Evolutionary conservation across 331 rosid genomes (phyloP).

Genomic region (Malus hybrid): DNA sequence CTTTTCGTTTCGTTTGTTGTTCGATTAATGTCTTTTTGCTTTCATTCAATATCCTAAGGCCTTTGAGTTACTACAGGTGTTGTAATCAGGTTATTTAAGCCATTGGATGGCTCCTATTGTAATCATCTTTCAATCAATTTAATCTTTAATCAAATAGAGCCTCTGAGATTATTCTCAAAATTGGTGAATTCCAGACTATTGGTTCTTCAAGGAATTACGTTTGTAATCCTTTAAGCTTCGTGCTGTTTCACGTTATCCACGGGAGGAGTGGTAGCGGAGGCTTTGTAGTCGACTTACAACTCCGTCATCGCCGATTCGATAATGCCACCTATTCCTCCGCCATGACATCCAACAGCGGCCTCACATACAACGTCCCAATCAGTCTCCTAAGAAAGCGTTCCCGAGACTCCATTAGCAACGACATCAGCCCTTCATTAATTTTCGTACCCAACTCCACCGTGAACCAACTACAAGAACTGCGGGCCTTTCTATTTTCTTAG

Average conservation of each 20-base stretch:
- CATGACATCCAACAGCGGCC: constrained; percentile 58
- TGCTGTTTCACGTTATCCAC: neutral
- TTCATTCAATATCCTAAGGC: neutral
- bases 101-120: neutral
- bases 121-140: no score
- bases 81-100: neutral
- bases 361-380: constrained; percentile 43
- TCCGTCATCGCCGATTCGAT: constrained; percentile 27
- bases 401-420: constrained; percentile 37
- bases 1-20: fast-evolving
- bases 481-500: constrained; percentile 56
- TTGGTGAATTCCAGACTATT: no score
- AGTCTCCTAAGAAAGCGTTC: constrained; percentile 45
- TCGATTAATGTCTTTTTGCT: no score
- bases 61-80: neutral
- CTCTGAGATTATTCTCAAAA: no score
- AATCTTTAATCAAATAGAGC: no score
- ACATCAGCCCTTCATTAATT: neutral
- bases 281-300: constrained; percentile 29
- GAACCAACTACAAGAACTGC: constrained; percentile 19
- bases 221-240: no score
- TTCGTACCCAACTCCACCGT: constrained; percentile 11
- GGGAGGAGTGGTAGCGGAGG: constrained; percentile 23
- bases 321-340: constrained; percentile 30
- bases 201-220: no score